Percentiles rank a stretch among this genome's conserved stretches.
Evolutionary conservation across 2,329 filamentous ascomycete genomes (phyloP).

Genomic region (Xylaria sp.): DNA sequence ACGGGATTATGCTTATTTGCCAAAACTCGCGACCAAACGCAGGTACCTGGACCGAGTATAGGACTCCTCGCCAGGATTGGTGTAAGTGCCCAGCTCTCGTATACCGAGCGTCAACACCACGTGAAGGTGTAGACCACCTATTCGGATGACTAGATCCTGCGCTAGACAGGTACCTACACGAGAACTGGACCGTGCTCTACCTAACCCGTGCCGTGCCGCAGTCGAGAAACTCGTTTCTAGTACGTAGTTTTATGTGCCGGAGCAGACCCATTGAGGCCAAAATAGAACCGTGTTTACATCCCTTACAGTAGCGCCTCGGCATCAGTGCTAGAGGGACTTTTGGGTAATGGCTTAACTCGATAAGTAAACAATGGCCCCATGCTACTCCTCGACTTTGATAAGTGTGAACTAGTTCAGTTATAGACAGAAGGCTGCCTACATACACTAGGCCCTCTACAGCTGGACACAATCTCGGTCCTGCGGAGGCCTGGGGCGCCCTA

Average conservation of each 20-base stretch:
- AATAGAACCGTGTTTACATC: constrained; percentile 8
- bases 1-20: constrained; percentile 17
- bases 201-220: constrained; percentile 25
- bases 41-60: constrained; percentile 16
- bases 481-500: constrained; percentile 12
- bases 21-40: constrained; percentile 14
- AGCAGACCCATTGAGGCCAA: background rate
- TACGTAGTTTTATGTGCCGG: background rate
- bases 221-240: background rate
- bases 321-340: constrained; percentile 2
- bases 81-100: background rate
- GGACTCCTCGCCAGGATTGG: background rate
- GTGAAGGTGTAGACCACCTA: background rate
- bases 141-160: background rate
- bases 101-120: background rate
- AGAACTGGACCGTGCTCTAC: constrained; percentile 14
- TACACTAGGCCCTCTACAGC: constrained; percentile 11
- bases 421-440: background rate
- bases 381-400: background rate
- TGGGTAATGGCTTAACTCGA: background rate
- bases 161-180: background rate
- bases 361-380: background rate
- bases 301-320: constrained; percentile 14
- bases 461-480: constrained; percentile 17
- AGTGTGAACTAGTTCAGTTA: no score